Conservation (phyloP, 2,329 filamentous ascomycete genomes). For the Monilinia aucupariae region DNA sequence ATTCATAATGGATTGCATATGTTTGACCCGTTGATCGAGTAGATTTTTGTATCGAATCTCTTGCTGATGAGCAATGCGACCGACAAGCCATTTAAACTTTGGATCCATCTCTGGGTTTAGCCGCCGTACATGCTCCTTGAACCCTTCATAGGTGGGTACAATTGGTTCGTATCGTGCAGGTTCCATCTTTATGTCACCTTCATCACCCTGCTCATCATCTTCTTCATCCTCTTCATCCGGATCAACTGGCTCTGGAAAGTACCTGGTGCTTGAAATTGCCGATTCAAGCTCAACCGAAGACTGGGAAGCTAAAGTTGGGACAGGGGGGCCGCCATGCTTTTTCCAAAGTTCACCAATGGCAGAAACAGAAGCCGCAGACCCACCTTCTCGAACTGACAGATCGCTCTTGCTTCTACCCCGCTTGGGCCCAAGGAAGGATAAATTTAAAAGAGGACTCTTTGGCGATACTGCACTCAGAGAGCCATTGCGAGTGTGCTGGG, state of each 20-base stretch:
- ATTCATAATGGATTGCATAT: conserved; percentile 54
- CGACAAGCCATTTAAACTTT: conserved; percentile 58
- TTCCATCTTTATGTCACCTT: conserved; percentile 56
- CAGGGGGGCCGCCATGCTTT: conserved; percentile 52
- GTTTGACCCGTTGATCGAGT: conserved; percentile 63
- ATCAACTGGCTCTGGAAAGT: conserved; percentile 32
- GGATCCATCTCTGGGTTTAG: conserved; percentile 68
- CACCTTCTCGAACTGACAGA: neutral
- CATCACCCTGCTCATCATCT: conserved; percentile 58
- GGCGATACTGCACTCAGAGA: conserved; percentile 56
- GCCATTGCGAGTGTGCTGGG: conserved; percentile 48
- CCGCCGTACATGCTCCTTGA: conserved; percentile 65
- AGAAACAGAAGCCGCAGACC: neutral
- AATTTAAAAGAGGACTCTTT: conserved; percentile 39
- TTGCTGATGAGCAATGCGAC: conserved; percentile 79
- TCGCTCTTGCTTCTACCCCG: conserved; percentile 51
- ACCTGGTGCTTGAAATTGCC: conserved; percentile 19
- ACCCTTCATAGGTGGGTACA: conserved; percentile 68
- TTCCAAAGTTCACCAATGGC: conserved; percentile 49
- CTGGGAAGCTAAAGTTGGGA: conserved; percentile 49
- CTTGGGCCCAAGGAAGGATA: conserved; percentile 41
- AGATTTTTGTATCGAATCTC: conserved; percentile 72
- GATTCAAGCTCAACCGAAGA: conserved; percentile 33
- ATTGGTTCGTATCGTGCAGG: conserved; percentile 60
- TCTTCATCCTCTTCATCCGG: conserved; percentile 51